These are phyloP conservation scores for Maudiozyma barnettii DNA, from an alignment of 805 yeast species.

Conservation along the genomic window DNA sequence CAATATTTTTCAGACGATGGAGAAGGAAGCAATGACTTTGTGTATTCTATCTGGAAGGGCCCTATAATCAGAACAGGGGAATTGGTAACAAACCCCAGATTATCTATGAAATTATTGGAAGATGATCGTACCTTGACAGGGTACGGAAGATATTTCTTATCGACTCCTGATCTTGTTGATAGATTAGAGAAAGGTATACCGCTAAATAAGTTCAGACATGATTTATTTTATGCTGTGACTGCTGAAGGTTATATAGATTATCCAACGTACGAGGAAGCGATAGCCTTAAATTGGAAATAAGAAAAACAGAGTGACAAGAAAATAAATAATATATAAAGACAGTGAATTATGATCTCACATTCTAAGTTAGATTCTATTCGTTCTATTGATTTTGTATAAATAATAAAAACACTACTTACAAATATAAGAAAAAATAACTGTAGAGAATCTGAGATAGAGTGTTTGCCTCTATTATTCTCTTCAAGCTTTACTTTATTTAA, in stretches of 20 bases:
- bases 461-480: no score
- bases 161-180: not conserved
- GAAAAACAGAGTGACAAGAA: no score
- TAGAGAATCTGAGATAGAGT: no score
- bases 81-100: conserved; percentile 15
- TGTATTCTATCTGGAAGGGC: conserved; percentile 35
- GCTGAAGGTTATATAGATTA: not conserved
- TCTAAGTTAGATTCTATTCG: no score
- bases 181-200: not conserved
- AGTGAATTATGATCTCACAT: no score
- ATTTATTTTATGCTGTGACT: not conserved
- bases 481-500: no score
- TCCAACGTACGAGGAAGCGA: not conserved
- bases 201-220: not conserved
- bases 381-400: no score
- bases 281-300: no score
- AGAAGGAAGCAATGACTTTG: conserved; percentile 29
- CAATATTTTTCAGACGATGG: conserved; percentile 11
- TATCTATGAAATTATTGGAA: conserved; percentile 20
- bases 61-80: conserved; percentile 33
- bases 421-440: no score
- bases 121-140: conserved; percentile 18
- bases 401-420: no score
- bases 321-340: no score
- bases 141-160: conserved; percentile 23